phyloP scores from a whole-genome alignment of 495 filamentous ascomycete genomes.

The Podospora sp. region DNA sequence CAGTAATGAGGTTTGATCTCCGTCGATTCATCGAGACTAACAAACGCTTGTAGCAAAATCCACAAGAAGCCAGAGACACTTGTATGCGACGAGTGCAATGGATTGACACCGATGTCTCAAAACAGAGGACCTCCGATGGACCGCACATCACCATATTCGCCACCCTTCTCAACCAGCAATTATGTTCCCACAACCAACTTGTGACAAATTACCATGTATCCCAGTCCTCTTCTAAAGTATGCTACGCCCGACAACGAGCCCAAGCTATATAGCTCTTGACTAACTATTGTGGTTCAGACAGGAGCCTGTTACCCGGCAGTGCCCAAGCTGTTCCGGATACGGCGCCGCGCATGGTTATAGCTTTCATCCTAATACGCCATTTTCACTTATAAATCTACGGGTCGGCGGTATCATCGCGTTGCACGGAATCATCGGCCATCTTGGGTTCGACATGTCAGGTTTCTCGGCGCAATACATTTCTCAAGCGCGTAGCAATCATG shows the following conservation, averaged over 20 bases:
- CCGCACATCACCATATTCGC: background rate
- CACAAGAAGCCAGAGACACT: slow-evolving; percentile 14
- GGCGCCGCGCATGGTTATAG: no score
- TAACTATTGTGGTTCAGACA: background rate
- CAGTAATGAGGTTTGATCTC: no score
- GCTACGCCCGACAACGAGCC: background rate
- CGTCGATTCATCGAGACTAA: background rate
- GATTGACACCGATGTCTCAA: slow-evolving; percentile 11
- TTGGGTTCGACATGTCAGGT: background rate
- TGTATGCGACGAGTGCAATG: background rate
- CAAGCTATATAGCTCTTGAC: background rate
- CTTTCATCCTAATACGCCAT: background rate
- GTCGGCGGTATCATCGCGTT: background rate
- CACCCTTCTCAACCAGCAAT: background rate
- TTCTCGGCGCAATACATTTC: background rate
- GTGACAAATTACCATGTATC: background rate
- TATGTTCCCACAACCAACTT: background rate
- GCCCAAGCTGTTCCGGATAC: no score
- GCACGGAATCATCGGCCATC: background rate
- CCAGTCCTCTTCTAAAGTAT: background rate
- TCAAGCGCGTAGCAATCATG: background rate
- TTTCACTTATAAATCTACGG: background rate
- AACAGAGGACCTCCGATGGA: background rate
- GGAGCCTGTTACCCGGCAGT: no score
- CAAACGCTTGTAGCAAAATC: background rate